Percentiles rank a stretch among this genome's conserved stretches.
phyloP scores from a whole-genome alignment of 495 filamentous ascomycete species.

The Penicillium cinerascens region DNA sequence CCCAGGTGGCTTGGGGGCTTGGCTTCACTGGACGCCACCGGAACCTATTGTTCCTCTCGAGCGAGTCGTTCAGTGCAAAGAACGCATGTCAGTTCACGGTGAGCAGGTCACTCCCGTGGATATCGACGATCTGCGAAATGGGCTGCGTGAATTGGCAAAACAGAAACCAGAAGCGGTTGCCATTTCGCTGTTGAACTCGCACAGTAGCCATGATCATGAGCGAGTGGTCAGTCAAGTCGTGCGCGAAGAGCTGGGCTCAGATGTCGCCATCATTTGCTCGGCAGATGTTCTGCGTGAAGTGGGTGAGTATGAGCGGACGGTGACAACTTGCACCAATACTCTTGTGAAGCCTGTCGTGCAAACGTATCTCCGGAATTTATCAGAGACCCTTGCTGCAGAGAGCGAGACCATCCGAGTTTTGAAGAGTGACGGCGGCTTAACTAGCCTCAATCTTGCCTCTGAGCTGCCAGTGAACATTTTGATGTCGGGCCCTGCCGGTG shows the following conservation, averaged over 20 bases:
- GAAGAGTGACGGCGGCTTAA: conserved; percentile 47
- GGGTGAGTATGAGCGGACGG: conserved; percentile 51
- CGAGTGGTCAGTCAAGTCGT: conserved; percentile 32
- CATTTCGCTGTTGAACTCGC: conserved; percentile 48
- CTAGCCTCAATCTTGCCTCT: conserved; percentile 40
- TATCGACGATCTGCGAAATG: conserved; percentile 28
- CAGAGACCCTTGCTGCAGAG: conserved; percentile 31
- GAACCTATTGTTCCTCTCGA: conserved; percentile 49
- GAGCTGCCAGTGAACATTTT: conserved; percentile 47
- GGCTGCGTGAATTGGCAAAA: conserved; percentile 26
- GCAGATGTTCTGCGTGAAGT: conserved; percentile 47
- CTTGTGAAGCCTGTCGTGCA: conserved; percentile 50
- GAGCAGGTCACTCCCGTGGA: conserved; percentile 39
- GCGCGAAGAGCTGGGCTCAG: conserved; percentile 32
- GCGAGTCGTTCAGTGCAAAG: conserved; percentile 45
- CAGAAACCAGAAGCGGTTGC: conserved; percentile 44
- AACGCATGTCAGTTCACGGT: conserved; percentile 44
- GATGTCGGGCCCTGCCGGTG: conserved; percentile 49
- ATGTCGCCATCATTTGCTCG: conserved; percentile 40
- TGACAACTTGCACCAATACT: conserved; percentile 49
- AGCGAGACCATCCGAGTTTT: conserved; percentile 45
- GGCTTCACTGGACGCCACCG: conserved; percentile 46
- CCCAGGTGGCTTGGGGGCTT: conserved; percentile 46
- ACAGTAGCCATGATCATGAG: conserved; percentile 43
- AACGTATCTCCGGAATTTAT: conserved; percentile 39